Base-by-base conservation (phyloP, 2,329 filamentous ascomycete species). In the Boeremia lycopersici region DNA sequence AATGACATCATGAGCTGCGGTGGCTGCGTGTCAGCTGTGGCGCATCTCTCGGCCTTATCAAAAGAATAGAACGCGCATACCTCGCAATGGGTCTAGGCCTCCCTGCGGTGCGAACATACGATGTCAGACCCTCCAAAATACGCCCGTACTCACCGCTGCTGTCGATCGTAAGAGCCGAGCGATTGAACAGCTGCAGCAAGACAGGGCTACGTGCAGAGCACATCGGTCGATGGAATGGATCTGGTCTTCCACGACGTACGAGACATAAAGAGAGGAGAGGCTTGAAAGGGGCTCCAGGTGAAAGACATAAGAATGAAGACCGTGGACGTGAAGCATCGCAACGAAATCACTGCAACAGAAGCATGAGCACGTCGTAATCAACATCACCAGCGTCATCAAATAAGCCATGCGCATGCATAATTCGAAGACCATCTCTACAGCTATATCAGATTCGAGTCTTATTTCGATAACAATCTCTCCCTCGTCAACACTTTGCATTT, bases 1-100 rank as follows among this genome's bases (percentile, higher is more conserved):
- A 28, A 36, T 53, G 50, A 53, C 39, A 46, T 53, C 50, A 53
- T 40, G 4, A 13, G 15, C 29, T 12, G 19, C 9, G 43, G 49
- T 23, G 50, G 50, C 50, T 53, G 43, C 47, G 50, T 43, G 36
- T 47, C 36, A 53, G 50, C 50, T 53, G 43, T 33, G 38, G 43
- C 50, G 45, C 25, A 43, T 25, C 43, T n/a, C 33, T 42, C 43
- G 47, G 38, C 50, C 31, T 38, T 43, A 47, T 36, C n/a, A n/a
- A n/a, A n/a, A n/a, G n/a, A 28, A 4, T 33, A 6, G 26, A 41
- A 31, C 15, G 43, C 43, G 19, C 17, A 47, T 38, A 19, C 43
- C 26, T 47, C 30, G 50, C 43, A 36, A 42, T 26, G n/a, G 2
- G 36, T 47, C 50, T 43, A 15, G 50, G 38, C 30, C 17, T 30